Base-by-base conservation (phyloP, 257 asterid genomes). In the Nicotiana undulata region DNA sequence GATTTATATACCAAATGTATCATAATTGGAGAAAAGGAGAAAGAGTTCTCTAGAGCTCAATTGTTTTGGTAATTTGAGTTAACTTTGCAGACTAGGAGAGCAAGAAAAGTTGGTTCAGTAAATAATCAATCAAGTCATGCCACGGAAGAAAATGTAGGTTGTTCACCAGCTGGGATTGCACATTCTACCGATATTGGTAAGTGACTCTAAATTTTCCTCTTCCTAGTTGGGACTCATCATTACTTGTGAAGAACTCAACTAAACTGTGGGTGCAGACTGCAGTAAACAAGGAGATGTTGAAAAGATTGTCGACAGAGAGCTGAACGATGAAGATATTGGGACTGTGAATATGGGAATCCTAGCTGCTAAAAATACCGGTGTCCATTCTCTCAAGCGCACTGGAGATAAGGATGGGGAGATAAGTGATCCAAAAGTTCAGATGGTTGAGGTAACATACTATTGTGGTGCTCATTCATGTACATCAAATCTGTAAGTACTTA, bases 11-110 rank as follows among this genome's bases (percentile, higher is more conserved):
- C 58, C 34, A 40, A 40, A 60, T 44, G 34, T 44, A 70, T 44
- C 18, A 58, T n/a, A 34, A 20, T 44, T 22, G 32, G 55, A 22
- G 37, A 70, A 44, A 70, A n/a, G 22, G 59, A 24, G 6, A 44
- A 18, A 18, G 11, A 70, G 22, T 44, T 44, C 34, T 28, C 53
- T 70, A 44, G 37, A 44, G 37, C 37, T 31, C 0, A 37, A 22
- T 22, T 70, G 20, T 70, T 68, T 44, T 20, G 77, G 58, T 70
- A 58, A 58, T 22, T 44, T 70, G 28, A 44, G 37, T 58, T 46
- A 44, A 72, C 37, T 46, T 72, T 72, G 77, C 77, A 72, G 77
- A 72, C 77, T 6, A 72, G 77, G 26, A 72, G 49, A 22, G 28
- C 77, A 72, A 44, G 37, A 46, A 44, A 6, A 72, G 59, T 72